Base-by-base conservation (phyloP, 179 eudicot species). In the Heliamphora pulchella region DNA sequence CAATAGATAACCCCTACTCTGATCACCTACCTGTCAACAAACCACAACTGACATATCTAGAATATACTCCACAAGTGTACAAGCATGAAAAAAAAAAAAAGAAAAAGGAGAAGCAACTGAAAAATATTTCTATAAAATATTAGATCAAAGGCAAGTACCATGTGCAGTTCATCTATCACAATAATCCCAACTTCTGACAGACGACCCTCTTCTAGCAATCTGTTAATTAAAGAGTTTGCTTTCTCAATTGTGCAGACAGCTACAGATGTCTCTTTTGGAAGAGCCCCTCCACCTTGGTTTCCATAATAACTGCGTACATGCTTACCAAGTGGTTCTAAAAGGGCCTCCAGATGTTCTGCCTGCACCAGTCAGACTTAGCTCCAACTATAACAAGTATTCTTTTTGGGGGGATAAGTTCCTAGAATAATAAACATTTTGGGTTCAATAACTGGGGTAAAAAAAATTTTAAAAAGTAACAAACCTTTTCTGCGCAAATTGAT, bases 161-260 rank as follows among this genome's bases (percentile, higher is more conserved):
- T 96, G 89, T 96, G 99, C 82, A 96, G 88, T 86, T 96, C 99
- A 89, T 96, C 99, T 81, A 96, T 92, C 80, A 96, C 98, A 83
- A 96, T 89, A 59, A 93, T 94, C 81, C 98, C 99, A 86, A 96
- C 93, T 88, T 96, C 98, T 72, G 98, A 96, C 71, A 96, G 83
- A 51, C 99, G 94, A 61, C 92, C 98, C 87, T 96, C 99, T 88
- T 96, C 99, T 61, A 96, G 87, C 86, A 96, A 83, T 84, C 93
- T 86, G 86, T 96, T 96, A 53, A 94, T 86, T 83, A 96, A 86
- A 77, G 99, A 96, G 83, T 96, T 96, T 74, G 99, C 99, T 88
- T 96, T 96, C 85, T 96, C 99, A 80, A 96, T 96, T 5, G 99
- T 96, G 81, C 99, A 96, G 76, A 96, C 98, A 85, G 99, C 98